Evolutionary conservation across 306 rosid species (phyloP).

Genomic region (Cicer judaicum): DNA sequence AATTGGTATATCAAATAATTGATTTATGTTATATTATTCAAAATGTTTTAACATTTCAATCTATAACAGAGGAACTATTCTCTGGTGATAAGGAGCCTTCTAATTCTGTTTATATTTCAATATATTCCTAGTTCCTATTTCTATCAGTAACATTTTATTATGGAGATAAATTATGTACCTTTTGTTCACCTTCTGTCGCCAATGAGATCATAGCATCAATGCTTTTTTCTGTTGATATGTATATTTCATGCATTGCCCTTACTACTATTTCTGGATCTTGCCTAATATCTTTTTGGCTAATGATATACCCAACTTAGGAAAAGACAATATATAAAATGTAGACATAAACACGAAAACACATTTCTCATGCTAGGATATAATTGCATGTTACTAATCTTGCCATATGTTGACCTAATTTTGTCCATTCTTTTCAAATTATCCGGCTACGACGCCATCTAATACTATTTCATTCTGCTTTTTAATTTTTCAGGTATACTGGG

Average conservation of each 20-base stretch:
- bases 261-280: not conserved
- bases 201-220: too few relatives aligned
- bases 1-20: slow-evolving; percentile 17
- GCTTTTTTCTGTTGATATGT: not conserved
- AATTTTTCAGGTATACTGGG: slow-evolving; percentile 70
- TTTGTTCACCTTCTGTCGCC: slow-evolving; percentile 1
- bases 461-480: not conserved
- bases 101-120: not conserved
- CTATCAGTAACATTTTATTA: not conserved
- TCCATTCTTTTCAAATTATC: too few relatives aligned
- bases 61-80: slow-evolving; percentile 1
- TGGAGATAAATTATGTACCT: not conserved
- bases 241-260: not conserved
- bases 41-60: slow-evolving; percentile 2
- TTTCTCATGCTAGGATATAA: not conserved
- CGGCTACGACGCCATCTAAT: not conserved
- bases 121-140: not conserved
- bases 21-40: not conserved
- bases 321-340: slow-evolving; percentile 15
- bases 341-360: not conserved
- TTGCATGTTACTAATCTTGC: not conserved
- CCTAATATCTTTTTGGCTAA: not conserved
- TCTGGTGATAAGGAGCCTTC: not conserved
- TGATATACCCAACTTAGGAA: not conserved
- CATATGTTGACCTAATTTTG: too few relatives aligned